A percentile compares a stretch with the other conserved stretches of the same genome.
Conservation (phyloP, 805 yeast genomes). For the Candida cerambycidarum region DNA sequence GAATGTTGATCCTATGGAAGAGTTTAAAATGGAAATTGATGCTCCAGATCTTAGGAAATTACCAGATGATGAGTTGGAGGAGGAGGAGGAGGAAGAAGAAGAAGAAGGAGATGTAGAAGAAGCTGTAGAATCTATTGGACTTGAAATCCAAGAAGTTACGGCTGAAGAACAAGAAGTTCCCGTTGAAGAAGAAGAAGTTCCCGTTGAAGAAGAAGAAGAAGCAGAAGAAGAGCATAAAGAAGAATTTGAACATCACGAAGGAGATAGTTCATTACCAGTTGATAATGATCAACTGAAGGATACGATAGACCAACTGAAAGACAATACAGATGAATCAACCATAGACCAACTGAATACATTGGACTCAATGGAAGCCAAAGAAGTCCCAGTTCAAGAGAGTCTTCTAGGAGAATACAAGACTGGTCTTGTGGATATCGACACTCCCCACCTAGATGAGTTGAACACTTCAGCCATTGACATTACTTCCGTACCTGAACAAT, state of each 20-base stretch:
- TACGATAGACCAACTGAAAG: no score
- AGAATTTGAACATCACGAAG: conserved; percentile 2
- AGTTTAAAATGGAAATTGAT: conserved; percentile 3
- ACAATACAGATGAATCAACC: no score
- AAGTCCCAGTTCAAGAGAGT: no score
- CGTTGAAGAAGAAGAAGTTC: conserved; percentile 6
- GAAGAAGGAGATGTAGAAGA: not conserved
- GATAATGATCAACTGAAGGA: no score
- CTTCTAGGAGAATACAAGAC: not conserved
- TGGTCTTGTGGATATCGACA: not conserved
- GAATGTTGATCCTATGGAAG: conserved; percentile 13
- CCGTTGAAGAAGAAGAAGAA: not conserved
- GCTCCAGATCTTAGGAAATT: conserved; percentile 10
- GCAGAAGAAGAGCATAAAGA: not conserved
- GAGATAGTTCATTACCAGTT: no score
- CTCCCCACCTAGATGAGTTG: not conserved
- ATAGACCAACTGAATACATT: no score
- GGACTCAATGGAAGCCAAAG: not conserved
- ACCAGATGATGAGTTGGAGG: conserved; percentile 11
- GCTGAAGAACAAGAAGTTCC: conserved; percentile 17
- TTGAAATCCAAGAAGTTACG: conserved; percentile 13
- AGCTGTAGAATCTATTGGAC: not conserved
- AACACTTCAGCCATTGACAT: conserved; percentile 2
- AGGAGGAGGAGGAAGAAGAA: conserved; percentile 9
- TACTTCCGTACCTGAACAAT: not conserved